Conservation (phyloP, 1,284 basidiomycete genomes). For the Chalciporus sp. region DNA sequence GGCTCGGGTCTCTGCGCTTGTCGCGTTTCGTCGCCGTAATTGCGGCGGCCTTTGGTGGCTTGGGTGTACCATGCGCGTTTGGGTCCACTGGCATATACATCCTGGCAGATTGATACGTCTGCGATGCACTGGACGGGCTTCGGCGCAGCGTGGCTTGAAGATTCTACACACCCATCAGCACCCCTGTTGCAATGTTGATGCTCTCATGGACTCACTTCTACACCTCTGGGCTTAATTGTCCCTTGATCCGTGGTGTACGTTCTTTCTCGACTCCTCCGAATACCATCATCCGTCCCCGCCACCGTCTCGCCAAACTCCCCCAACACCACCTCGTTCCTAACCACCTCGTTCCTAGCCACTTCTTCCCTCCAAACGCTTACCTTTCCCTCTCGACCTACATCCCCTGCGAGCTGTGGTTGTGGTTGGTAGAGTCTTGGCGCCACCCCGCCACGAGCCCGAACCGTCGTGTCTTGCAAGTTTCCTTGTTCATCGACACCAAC, state of each 20-base stretch:
- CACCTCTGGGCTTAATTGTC: constrained; percentile 19
- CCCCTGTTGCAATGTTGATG: background rate
- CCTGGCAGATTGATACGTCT: constrained; percentile 27
- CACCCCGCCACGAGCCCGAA: constrained; percentile 9
- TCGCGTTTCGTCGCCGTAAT: constrained; percentile 22
- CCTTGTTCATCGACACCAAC: constrained; percentile 37
- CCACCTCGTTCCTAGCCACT: constrained; percentile 48
- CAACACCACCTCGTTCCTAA: constrained; percentile 34
- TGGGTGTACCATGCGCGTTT: constrained; percentile 15
- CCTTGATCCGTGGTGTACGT: constrained; percentile 14
- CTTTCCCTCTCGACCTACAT: constrained; percentile 39
- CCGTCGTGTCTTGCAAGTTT: constrained; percentile 19
- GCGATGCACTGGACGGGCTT: constrained; percentile 24
- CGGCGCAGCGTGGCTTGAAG: constrained; percentile 18
- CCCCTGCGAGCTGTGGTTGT: constrained; percentile 1
- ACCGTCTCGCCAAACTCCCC: constrained; percentile 30
- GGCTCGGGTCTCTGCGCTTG: constrained; percentile 26
- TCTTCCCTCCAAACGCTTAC: constrained; percentile 57
- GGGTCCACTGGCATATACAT: constrained; percentile 26
- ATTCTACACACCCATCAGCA: constrained; percentile 1
- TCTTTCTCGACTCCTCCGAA: constrained; percentile 13
- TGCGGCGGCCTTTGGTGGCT: constrained; percentile 16
- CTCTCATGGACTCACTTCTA: constrained; percentile 21
- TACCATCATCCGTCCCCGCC: constrained; percentile 13
- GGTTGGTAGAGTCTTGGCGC: constrained; percentile 8